These are phyloP conservation scores for Didymella glomerata DNA, from an alignment of 2,329 filamentous ascomycete species.

Conservation along the genomic window DNA sequence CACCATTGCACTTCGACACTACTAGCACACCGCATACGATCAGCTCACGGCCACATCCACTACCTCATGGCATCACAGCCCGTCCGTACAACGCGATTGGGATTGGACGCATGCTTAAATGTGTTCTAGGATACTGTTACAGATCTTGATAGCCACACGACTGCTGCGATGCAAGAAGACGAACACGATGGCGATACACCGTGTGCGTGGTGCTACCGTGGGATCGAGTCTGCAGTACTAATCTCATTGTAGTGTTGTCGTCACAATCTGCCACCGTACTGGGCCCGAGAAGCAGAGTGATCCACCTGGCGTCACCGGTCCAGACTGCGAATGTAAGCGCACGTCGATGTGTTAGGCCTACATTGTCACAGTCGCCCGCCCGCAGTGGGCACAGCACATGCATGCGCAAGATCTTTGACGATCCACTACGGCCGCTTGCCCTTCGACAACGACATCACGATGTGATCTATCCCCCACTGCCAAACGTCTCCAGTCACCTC, in stretches of 20 bases:
- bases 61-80: slow-evolving; percentile 8
- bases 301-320: slow-evolving; percentile 3
- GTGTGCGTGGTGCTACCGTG: background rate
- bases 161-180: background rate
- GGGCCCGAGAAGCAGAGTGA: background rate
- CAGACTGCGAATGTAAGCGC: slow-evolving; percentile 35
- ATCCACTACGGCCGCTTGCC: slow-evolving; percentile 20
- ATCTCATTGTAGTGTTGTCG: background rate
- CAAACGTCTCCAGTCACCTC: slow-evolving; percentile 33
- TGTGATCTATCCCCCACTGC: slow-evolving; percentile 34
- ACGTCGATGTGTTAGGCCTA: slow-evolving; percentile 31
- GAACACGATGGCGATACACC: background rate
- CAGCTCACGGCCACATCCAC: background rate
- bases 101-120: background rate
- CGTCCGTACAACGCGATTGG: slow-evolving; percentile 5
- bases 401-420: slow-evolving; percentile 43
- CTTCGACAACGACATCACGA: background rate
- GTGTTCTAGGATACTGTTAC: background rate
- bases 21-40: background rate
- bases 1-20: background rate
- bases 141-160: background rate
- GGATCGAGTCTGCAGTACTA: slow-evolving; percentile 7
- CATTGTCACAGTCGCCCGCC: slow-evolving; percentile 41
- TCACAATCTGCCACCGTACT: slow-evolving; percentile 12
- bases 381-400: slow-evolving; percentile 38